Base-by-base conservation (phyloP, 352 stramenopile species). In the Globisporangium solare region DNA sequence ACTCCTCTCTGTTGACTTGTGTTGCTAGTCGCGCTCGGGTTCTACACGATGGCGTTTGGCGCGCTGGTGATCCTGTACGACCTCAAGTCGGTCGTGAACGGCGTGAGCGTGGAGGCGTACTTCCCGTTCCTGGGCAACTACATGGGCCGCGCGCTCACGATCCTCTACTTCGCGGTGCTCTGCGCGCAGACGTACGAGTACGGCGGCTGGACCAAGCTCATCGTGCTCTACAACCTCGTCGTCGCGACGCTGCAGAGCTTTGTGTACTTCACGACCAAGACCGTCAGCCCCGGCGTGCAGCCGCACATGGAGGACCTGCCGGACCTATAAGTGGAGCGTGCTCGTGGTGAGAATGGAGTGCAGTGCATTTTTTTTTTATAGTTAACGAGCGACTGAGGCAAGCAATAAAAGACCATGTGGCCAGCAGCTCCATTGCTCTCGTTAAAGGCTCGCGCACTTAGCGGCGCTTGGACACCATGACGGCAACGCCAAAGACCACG, bases 1-100 rank as follows among this genome's bases (percentile, higher is more conserved):
- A 35, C 27, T 6, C 27, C 20, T 41, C 55, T 66, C 43, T 66
- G 51, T 59, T 15, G 70, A 6, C 7, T 7, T 42, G n/a, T 20
- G 4, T 24, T 47, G 27, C 45, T 27, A 92, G 82, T 89, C 20
- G 59, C 83, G 20, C 65, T 94, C 48, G 84, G 84, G 0, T 56
- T 90, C 27, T 94, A 94, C 67, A 90, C 82, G 0, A 94, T 94
- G 84, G 79, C 81, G 7, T 92, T 94, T 54, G 80, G 82, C 89
- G 75, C 17, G n/a, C 66, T 65, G 4, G 74, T 89, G 56, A 88
- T 94, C 51, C 68, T 94, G 57, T 92, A 89, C 51, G 84, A 94
- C 61, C 68, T 94, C 45, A 94, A 94, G 67, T 88, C 80, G 14
- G 71, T 92, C 49, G 79, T 94, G 31, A 80, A 90, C 60, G 81